Evolutionary conservation across 768 basidiomycete species (phyloP), one percentile per base, ranked within the genome.

Genomic region (Agrocybe pediades): DNA sequence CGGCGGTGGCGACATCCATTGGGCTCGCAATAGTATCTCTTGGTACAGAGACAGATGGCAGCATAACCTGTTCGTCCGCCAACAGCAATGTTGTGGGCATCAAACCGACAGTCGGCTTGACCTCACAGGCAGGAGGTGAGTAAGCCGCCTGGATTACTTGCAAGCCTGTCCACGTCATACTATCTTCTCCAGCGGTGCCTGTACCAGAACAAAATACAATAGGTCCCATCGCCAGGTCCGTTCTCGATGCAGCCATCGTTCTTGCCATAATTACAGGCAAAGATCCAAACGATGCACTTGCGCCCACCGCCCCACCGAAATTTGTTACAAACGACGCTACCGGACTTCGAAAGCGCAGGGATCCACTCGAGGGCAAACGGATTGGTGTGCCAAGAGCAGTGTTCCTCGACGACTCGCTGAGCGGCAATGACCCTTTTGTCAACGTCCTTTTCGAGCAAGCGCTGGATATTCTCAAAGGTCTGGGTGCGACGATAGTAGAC

Each of bases 91-190:
- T 85, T 4, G 84, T 73, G 2, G 84, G 83, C 0, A 79, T 86
- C 44, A 84, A 84, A 58, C 80, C 85, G 0, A 85, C 81, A 2
- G 74, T 85, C 7, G 84, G 84, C 0, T 65, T 84, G 23, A 84
- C 82, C 7, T 85, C 83, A 5, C 72, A 82, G 16, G 79, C 82
- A 8, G 84, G 83, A 62, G 83, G 83, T 80, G 49, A 29, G 65
- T 39, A n/a, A n/a, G n/a, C n/a, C n/a, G n/a, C n/a, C n/a, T n/a
- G n/a, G n/a, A n/a, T n/a, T n/a, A n/a, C n/a, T n/a, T n/a, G n/a
- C n/a, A n/a, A n/a, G n/a, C n/a, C n/a, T n/a, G n/a, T n/a, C n/a
- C n/a, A n/a, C n/a, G n/a, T n/a, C n/a, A n/a, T n/a, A n/a, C n/a
- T n/a, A n/a, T n/a, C n/a, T n/a, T n/a, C n/a, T 36, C 33, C 47